Conservation (phyloP, 176 grass and related monocot genomes). For the Carex cristatella region DNA sequence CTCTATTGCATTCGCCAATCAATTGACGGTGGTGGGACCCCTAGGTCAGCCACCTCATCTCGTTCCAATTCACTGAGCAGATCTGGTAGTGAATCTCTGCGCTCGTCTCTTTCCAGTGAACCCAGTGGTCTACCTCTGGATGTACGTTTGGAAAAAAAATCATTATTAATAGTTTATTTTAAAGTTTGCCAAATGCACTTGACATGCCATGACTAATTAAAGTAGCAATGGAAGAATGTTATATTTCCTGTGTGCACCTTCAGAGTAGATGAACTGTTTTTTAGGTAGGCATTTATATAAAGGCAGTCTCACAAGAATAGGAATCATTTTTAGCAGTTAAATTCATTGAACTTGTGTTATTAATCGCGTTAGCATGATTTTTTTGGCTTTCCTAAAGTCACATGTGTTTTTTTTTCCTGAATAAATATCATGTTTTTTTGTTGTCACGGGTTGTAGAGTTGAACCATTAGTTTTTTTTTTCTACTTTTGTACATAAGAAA, state of each 20-base stretch:
- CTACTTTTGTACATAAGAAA: neutral
- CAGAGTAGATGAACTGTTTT: neutral
- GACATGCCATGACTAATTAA: neutral
- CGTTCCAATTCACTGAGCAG: slow-evolving; percentile 61
- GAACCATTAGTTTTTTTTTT: neutral
- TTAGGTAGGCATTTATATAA: neutral
- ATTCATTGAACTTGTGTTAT: neutral
- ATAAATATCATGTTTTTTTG: neutral
- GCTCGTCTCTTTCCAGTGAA: slow-evolving; percentile 76
- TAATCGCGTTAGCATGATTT: neutral
- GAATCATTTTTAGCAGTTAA: neutral
- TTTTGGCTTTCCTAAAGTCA: neutral
- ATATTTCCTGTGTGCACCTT: neutral
- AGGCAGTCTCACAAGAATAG: neutral
- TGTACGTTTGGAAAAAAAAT: slow-evolving; percentile 50
- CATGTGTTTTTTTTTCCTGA: neutral
- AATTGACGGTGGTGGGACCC: slow-evolving; percentile 37
- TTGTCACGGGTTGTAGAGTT: neutral
- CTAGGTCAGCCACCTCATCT: slow-evolving; percentile 46
- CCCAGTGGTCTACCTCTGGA: slow-evolving; percentile 77
- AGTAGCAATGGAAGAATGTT: neutral
- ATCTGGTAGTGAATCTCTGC: slow-evolving; percentile 42
- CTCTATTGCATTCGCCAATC: slow-evolving; percentile 45
- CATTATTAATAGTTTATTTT: neutral
- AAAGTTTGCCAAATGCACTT: neutral